Evolutionary conservation across 352 stramenopile genomes (phyloP).

Genomic region (Pythium pyrilobum): DNA sequence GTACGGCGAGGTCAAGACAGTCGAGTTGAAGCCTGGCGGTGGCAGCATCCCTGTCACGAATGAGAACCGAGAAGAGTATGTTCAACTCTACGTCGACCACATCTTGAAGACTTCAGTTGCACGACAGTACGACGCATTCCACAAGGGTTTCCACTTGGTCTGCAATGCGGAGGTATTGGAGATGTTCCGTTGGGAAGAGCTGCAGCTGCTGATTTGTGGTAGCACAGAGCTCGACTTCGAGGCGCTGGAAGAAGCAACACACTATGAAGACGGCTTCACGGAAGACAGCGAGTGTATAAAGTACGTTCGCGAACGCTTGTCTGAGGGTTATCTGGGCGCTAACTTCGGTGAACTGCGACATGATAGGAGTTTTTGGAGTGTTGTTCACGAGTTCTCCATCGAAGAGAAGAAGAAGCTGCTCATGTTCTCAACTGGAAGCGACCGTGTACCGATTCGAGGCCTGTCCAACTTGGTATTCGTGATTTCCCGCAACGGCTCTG

Average conservation of each 20-base stretch:
- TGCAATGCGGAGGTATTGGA: slow-evolving; percentile 65
- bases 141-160: slow-evolving; percentile 71
- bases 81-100: slow-evolving; percentile 69
- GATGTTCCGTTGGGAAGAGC: slow-evolving; percentile 79
- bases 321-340: no score
- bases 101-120: slow-evolving; percentile 53
- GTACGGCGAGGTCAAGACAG: slow-evolving; percentile 72
- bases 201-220: slow-evolving; percentile 72
- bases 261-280: slow-evolving; percentile 76
- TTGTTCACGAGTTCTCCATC: slow-evolving; percentile 72
- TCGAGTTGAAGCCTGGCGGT: slow-evolving; percentile 64
- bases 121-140: slow-evolving; percentile 65
- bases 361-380: slow-evolving; percentile 68
- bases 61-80: slow-evolving; percentile 65
- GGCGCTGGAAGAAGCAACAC: slow-evolving; percentile 61
- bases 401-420: slow-evolving; percentile 86
- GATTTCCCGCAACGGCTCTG: slow-evolving; percentile 77
- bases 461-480: slow-evolving; percentile 80
- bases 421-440: slow-evolving; percentile 81
- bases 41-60: slow-evolving; percentile 57
- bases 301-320: no score
- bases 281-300: slow-evolving; percentile 54
- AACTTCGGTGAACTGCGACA: no score
- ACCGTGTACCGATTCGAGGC: slow-evolving; percentile 78
- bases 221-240: slow-evolving; percentile 76